Base-by-base conservation (phyloP, 2,329 filamentous ascomycete genomes). In the Ceratocystiopsis minuta region DNA sequence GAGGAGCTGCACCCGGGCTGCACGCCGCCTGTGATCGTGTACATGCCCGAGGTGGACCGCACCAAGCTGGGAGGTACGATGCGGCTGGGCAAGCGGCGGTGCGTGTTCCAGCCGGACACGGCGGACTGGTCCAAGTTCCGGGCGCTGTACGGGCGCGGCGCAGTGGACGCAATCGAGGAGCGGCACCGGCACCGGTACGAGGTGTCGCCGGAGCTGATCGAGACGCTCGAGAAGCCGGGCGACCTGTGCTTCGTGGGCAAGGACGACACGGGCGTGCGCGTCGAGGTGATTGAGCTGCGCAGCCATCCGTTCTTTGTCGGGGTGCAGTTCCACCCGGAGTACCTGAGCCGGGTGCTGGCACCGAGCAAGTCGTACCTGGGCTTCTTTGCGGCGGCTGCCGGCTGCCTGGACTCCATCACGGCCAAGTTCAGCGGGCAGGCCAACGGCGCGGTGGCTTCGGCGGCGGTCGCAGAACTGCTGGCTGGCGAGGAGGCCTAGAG, bases 311-410 rank as follows among this genome's bases (percentile, higher is more conserved):
- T 72, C 67, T 88, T 75, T 49, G 79, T 51, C 14, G 49, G 80
- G 47, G 80, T 90, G 10, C 87, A 94, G 59, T 88, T 80, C 59
- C 86, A 94, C 57, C 85, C 87, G 2, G 86, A 95, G 59, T 93
- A 88, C 55, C 66, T 83, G 40, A 79, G 72, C 50, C 70, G 80
- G 41, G 85, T 90, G 3, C 62, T 92, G 47, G 65, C 73, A 39
- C 83, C 83, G 0, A 79, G 73, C 54, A 75, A 75, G 55, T 77
- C 82, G 1, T 90, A 84, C 60, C 67, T 94, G 17, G 86, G 86
- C 38, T 87, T 94, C 57, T 72, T 94, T 38, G 85, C 86, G 31
- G 82, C 85, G 2, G 75, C 75, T 41, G 72, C 78, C 2, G 80
- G 80, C 14, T 70, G 77, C 53, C 61, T 88, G 38, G 72, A 66